These are phyloP conservation scores for Geum urbanum DNA, from an alignment of 306 rosid genomes.

Conservation along the genomic window DNA sequence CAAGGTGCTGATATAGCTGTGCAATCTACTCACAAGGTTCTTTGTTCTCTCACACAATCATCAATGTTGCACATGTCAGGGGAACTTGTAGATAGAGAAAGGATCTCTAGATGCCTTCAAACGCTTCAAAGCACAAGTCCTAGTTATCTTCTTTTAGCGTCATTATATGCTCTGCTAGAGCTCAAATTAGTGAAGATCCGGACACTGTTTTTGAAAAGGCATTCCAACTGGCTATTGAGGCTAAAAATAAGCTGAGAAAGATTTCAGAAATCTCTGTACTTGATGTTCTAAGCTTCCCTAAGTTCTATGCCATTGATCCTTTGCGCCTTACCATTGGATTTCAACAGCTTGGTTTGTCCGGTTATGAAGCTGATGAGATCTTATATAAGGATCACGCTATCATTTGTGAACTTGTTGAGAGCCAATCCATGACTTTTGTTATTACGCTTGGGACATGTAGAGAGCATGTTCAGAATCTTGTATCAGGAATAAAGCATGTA, in stretches of 20 bases:
- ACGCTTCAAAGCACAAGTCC: conserved; percentile 88
- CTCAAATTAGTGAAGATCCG: conserved; percentile 66
- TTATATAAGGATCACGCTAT: conserved; percentile 49
- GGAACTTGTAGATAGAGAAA: conserved; percentile 49
- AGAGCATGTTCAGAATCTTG: conserved; percentile 60
- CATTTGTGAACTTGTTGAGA: conserved; percentile 74
- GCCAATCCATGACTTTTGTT: conserved; percentile 57
- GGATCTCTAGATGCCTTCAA: conserved; percentile 68
- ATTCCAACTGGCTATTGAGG: conserved; percentile 49
- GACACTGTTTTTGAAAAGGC: conserved; percentile 49
- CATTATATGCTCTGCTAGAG: conserved; percentile 87
- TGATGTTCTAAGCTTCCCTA: conserved; percentile 40
- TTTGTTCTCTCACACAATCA: conserved; percentile 79
- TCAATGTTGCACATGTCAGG: conserved; percentile 86
- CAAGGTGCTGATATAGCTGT: conserved; percentile 72
- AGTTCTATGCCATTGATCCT: conserved; percentile 55
- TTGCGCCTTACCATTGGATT: conserved; percentile 73
- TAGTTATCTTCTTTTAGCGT: conserved; percentile 81
- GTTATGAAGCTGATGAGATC: conserved; percentile 70
- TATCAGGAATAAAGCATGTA: conserved; percentile 56
- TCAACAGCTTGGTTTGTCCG: conserved; percentile 73
- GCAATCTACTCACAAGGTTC: conserved; percentile 83
- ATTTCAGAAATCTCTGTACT: conserved; percentile 59
- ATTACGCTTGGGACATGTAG: conserved; percentile 66
- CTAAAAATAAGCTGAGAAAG: conserved; percentile 34